Evolutionary conservation across 495 filamentous ascomycete species (phyloP).

Genomic region (Penicillium maclennaniae): DNA sequence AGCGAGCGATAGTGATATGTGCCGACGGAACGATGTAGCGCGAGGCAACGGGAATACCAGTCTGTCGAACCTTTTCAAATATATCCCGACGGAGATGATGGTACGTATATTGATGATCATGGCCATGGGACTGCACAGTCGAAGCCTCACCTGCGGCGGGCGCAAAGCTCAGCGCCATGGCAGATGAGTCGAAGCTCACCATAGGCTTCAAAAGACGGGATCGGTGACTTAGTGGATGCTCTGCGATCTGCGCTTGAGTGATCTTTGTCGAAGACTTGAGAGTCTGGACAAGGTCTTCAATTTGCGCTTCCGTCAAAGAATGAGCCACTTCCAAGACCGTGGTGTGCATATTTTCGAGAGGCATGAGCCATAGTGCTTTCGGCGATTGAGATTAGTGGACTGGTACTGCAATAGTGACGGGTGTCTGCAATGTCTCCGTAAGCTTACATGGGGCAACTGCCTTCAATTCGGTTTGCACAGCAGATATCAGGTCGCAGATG

Average conservation of each 20-base stretch:
- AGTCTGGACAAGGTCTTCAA: conserved; percentile 16
- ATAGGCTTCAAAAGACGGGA: conserved; percentile 71
- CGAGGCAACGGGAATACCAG: conserved; percentile 57
- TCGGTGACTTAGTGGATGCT: conserved; percentile 54
- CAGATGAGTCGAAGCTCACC: conserved; percentile 73
- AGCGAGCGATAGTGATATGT: conserved; percentile 78
- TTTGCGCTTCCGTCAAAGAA: conserved; percentile 15
- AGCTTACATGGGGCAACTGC: conserved; percentile 60
- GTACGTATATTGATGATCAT: conserved; percentile 66
- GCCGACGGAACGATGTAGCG: conserved; percentile 78
- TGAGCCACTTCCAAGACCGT: conserved; percentile 46
- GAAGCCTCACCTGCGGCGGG: conserved; percentile 59
- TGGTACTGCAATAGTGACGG: too few relatives aligned
- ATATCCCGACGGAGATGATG: conserved; percentile 80
- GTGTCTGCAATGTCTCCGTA: too few relatives aligned
- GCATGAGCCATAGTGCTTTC: conserved; percentile 81
- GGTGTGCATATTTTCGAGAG: conserved; percentile 65
- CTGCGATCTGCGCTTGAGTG: conserved; percentile 45
- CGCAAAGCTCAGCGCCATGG: conserved; percentile 75
- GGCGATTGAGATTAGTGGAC: too few relatives aligned
- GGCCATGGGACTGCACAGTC: background rate
- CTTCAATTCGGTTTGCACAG: conserved; percentile 59
- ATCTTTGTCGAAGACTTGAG: conserved; percentile 45
- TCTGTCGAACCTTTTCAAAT: conserved; percentile 50
- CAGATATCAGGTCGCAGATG: conserved; percentile 57